Conservation (phyloP, 176 grass and related monocot species). For the Secale cereale region DNA sequence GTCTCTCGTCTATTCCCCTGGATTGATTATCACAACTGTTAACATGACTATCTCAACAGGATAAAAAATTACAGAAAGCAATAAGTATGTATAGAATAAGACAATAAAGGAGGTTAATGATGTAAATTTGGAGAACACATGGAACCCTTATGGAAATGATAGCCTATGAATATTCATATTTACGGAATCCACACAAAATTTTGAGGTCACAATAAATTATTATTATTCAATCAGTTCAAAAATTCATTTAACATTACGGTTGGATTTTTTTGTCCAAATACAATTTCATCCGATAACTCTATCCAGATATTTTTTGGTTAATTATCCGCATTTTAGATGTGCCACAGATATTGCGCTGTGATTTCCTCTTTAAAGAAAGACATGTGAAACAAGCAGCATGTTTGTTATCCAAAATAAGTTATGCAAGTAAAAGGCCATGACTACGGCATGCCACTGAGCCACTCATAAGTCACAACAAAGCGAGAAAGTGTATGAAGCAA, state of each 20-base stretch:
- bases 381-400: neutral
- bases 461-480: slow-evolving; percentile 1
- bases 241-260: neutral
- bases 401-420: neutral
- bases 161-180: neutral
- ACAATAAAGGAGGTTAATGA: neutral
- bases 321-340: neutral
- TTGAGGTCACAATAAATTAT: neutral
- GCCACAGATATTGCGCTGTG: neutral
- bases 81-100: neutral
- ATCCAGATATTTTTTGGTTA: neutral
- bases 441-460: neutral
- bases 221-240: neutral
- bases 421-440: neutral
- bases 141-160: neutral
- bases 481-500: neutral
- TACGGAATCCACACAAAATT: neutral
- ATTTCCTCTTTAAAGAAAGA: neutral
- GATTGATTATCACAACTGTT: slow-evolving; percentile 15
- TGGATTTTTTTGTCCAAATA: neutral
- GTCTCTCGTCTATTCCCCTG: slow-evolving; percentile 97
- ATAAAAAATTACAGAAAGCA: neutral
- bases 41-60: neutral
- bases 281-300: neutral
- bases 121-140: neutral